A percentile compares a stretch with the other conserved stretches of the same genome.
phyloP scores from a whole-genome alignment of 495 filamentous ascomycete species.

The Talaromyces wortmannii region DNA sequence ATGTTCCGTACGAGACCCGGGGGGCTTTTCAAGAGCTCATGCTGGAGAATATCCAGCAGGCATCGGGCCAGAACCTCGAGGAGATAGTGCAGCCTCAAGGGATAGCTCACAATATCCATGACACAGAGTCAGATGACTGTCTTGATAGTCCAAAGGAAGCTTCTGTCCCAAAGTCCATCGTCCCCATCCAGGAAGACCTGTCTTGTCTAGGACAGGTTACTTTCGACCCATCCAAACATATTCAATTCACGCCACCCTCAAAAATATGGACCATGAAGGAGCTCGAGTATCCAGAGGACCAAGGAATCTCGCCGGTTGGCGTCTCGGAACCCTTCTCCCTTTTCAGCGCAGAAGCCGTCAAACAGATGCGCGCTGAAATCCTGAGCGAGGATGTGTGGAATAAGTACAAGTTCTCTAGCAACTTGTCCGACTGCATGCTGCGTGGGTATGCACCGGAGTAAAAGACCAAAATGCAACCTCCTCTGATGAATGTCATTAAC shows the following conservation, averaged over 20 bases:
- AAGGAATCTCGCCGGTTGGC: constrained; percentile 57
- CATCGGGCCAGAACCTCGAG: background rate
- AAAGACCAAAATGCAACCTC: constrained; percentile 13
- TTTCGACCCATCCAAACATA: constrained; percentile 51
- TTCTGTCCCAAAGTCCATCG: background rate
- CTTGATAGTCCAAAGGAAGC: too few species aligned
- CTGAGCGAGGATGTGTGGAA: constrained; percentile 55
- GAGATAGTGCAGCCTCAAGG: background rate
- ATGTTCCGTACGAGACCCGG: background rate
- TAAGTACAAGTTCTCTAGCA: constrained; percentile 58
- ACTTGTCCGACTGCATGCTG: constrained; percentile 58
- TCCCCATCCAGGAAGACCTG: constrained; percentile 3
- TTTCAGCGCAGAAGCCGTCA: constrained; percentile 61
- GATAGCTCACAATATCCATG: background rate
- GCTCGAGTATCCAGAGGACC: constrained; percentile 44
- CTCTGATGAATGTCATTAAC: constrained; percentile 6
- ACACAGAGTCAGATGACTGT: too few species aligned
- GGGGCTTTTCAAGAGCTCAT: background rate
- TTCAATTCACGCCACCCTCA: constrained; percentile 43
- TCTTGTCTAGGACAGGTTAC: constrained; percentile 4
- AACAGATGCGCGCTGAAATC: constrained; percentile 60
- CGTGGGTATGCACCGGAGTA: constrained; percentile 65
- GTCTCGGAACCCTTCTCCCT: constrained; percentile 69
- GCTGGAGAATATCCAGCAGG: background rate
- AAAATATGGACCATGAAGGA: constrained; percentile 55